A percentile compares a stretch with the other conserved stretches of the same genome.
These are phyloP conservation scores for Phoenix roebelenii DNA, from an alignment of 176 grass and related monocot genomes.

Conservation along the genomic window DNA sequence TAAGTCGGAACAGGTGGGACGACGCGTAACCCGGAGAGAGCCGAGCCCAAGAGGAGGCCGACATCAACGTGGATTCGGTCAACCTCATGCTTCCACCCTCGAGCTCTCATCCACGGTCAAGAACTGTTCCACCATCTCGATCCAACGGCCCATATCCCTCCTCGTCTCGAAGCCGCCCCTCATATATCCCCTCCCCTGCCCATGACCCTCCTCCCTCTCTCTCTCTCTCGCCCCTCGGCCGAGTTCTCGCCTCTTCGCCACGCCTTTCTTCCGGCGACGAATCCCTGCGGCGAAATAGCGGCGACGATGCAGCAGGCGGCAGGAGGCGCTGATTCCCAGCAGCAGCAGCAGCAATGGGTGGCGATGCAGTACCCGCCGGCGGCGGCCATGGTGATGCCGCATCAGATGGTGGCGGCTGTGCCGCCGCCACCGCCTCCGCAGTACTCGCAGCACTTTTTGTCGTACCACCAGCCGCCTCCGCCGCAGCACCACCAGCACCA, in stretches of 20 bases:
- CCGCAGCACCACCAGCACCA: conserved; percentile 26
- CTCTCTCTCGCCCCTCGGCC: conserved; percentile 22
- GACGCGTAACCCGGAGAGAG: too few relatives aligned
- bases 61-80: too few relatives aligned
- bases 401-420: conserved; percentile 57
- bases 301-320: conserved; percentile 61
- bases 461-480: conserved; percentile 44
- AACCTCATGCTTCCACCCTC: too few relatives aligned
- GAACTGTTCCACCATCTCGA: too few relatives aligned
- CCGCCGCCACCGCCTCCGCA: conserved; percentile 35
- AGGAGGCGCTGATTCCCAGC: conserved; percentile 32
- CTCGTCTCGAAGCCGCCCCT: too few relatives aligned
- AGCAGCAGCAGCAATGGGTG: conserved; percentile 35
- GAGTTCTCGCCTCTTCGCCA: not conserved
- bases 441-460: conserved; percentile 75
- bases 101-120: too few relatives aligned
- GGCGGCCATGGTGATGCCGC: conserved; percentile 72
- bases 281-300: not conserved
- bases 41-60: too few relatives aligned
- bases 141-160: too few relatives aligned
- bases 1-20: too few relatives aligned
- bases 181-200: too few relatives aligned
- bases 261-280: conserved; percentile 4
- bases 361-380: conserved; percentile 55
- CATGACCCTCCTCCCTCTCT: not conserved